Percentiles rank a stretch among this genome's conserved stretches.
Evolutionary conservation across 2,329 filamentous ascomycete genomes (phyloP).

Genomic region (Fusarium guadeloupense): DNA sequence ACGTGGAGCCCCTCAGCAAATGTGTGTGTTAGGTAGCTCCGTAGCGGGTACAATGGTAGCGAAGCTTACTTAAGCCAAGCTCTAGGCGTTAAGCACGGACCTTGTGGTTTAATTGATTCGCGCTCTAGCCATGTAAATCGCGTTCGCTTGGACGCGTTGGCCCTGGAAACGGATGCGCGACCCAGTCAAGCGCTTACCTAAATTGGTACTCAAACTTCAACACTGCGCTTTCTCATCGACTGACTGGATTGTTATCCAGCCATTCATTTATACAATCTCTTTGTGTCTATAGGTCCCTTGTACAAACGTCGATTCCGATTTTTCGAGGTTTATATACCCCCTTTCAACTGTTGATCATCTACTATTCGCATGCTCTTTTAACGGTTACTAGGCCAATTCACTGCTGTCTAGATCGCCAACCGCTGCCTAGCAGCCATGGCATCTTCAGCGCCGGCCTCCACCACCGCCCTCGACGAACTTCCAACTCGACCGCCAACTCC

Average conservation of each 20-base stretch:
- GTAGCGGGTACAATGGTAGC: slow-evolving; percentile 10
- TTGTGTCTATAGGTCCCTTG: neutral
- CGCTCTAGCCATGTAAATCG: slow-evolving; percentile 27
- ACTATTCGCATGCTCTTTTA: slow-evolving; percentile 35
- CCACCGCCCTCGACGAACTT: slow-evolving; percentile 59
- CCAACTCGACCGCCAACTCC: slow-evolving; percentile 72
- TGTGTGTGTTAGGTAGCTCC: neutral
- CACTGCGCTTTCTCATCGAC: slow-evolving; percentile 11
- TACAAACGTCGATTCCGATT: neutral
- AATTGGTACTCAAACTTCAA: slow-evolving; percentile 23
- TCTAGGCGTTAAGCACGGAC: slow-evolving; percentile 25
- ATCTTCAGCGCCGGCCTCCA: slow-evolving; percentile 52
- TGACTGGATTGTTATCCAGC: neutral
- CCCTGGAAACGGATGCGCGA: slow-evolving; percentile 35
- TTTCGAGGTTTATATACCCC: slow-evolving; percentile 1
- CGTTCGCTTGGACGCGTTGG: slow-evolving; percentile 38
- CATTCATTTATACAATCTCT: neutral
- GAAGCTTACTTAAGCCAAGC: slow-evolving; percentile 17
- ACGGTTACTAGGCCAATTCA: slow-evolving; percentile 40
- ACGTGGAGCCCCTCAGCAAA: neutral
- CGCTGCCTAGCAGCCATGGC: slow-evolving; percentile 54
- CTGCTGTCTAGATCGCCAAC: slow-evolving; percentile 53
- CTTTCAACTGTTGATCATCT: neutral
- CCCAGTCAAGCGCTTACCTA: slow-evolving; percentile 26
- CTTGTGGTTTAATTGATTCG: slow-evolving; percentile 41